Percentiles rank a stretch among this genome's conserved stretches.
Conservation (phyloP, 2,329 filamentous ascomycete species). For the Exophiala dermatitidis region DNA sequence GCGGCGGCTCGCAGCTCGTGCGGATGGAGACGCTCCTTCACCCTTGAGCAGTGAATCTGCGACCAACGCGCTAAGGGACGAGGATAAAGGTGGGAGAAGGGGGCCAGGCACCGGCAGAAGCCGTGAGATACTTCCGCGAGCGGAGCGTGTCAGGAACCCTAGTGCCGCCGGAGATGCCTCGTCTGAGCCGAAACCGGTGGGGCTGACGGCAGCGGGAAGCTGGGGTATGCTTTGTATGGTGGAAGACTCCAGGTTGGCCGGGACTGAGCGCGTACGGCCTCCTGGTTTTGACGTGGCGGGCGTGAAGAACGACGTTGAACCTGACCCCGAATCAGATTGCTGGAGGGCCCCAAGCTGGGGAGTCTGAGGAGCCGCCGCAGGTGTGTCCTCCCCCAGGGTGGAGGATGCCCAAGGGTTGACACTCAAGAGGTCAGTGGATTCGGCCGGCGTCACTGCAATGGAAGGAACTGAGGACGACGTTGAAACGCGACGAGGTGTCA, state of each 20-base stretch:
- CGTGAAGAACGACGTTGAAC: slow-evolving; percentile 21
- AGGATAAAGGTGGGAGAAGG: slow-evolving; percentile 54
- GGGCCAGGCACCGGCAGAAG: slow-evolving; percentile 52
- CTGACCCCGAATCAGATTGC: neutral
- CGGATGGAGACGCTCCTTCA: slow-evolving; percentile 32
- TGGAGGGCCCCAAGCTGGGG: neutral
- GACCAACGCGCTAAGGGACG: slow-evolving; percentile 55
- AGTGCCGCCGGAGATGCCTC: slow-evolving; percentile 24
- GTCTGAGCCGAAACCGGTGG: slow-evolving; percentile 4
- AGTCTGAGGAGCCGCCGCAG: neutral
- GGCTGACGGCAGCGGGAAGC: slow-evolving; percentile 19
- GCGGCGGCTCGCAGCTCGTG: slow-evolving; percentile 17
- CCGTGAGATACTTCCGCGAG: slow-evolving; percentile 36
- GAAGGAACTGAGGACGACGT: slow-evolving; percentile 19
- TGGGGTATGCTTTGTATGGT: slow-evolving; percentile 14
- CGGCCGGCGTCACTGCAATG: slow-evolving; percentile 23
- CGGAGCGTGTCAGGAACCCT: slow-evolving; percentile 32
- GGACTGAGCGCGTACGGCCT: slow-evolving; percentile 17
- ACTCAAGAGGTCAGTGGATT: slow-evolving; percentile 10
- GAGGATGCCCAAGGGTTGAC: slow-evolving; percentile 19
- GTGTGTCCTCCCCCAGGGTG: slow-evolving; percentile 13
- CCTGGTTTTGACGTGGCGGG: slow-evolving; percentile 17
- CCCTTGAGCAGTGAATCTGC: slow-evolving; percentile 58
- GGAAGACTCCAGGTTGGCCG: slow-evolving; percentile 22
- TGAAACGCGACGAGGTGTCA: slow-evolving; percentile 11